These are phyloP conservation scores for Tagetes patula DNA, from an alignment of 129 eudicot species.

Conservation along the genomic window DNA sequence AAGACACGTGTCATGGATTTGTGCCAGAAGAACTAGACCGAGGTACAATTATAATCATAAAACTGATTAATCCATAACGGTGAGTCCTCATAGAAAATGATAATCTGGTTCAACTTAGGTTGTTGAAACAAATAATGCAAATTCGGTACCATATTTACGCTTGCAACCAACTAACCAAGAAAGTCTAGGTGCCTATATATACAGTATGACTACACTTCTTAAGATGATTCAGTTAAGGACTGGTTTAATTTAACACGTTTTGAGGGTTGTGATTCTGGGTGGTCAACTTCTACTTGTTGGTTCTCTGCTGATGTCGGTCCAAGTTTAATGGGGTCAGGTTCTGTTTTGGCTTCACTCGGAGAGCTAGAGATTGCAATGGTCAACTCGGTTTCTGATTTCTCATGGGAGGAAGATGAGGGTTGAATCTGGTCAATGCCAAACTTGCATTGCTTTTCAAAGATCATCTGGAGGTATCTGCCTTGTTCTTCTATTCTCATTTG, in stretches of 20 bases:
- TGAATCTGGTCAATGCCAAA: slow-evolving; percentile 49
- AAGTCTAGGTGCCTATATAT: slow-evolving; percentile 21
- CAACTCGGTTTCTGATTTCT: slow-evolving; percentile 35
- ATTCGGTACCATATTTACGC: slow-evolving; percentile 28
- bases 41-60: neutral
- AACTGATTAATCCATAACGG: neutral
- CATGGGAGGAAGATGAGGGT: slow-evolving; percentile 41
- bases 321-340: slow-evolving; percentile 18
- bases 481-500: slow-evolving; percentile 80
- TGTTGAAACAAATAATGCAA: neutral
- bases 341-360: slow-evolving; percentile 38
- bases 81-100: neutral
- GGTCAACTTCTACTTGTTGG: slow-evolving; percentile 30
- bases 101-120: neutral
- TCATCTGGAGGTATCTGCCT: slow-evolving; percentile 65
- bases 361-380: slow-evolving; percentile 35
- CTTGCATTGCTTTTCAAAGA: slow-evolving; percentile 84
- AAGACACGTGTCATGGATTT: neutral
- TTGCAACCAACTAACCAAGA: neutral
- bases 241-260: slow-evolving; percentile 60
- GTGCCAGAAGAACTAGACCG: neutral
- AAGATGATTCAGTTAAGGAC: slow-evolving; percentile 29
- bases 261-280: slow-evolving; percentile 45
- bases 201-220: slow-evolving; percentile 16
- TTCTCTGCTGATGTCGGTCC: slow-evolving; percentile 36